These are phyloP conservation scores for Amaranthus hypochondriacus DNA, from an alignment of 148 eudicot species.

Conservation along the genomic window DNA sequence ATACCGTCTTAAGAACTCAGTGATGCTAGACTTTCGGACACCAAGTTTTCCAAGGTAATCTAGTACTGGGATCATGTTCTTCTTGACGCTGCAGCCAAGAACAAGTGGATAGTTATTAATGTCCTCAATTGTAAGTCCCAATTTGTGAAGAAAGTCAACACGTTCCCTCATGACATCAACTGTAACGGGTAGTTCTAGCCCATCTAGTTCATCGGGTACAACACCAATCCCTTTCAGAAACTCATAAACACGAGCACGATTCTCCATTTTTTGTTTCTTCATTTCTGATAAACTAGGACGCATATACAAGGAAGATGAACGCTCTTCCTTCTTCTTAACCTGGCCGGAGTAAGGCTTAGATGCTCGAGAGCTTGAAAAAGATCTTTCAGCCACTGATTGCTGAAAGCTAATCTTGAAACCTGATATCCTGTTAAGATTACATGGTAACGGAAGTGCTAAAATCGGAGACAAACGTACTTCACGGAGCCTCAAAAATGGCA, in stretches of 20 bases:
- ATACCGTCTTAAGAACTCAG: constrained; percentile 73
- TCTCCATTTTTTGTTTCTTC: constrained; percentile 70
- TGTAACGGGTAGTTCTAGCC: constrained; percentile 90
- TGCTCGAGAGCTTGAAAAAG: constrained; percentile 30
- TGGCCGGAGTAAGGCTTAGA: constrained; percentile 34
- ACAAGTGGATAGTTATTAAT: constrained; percentile 94
- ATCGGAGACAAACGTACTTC: constrained; percentile 30
- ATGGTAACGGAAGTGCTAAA: constrained; percentile 30
- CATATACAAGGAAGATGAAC: constrained; percentile 60
- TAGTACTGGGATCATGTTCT: constrained; percentile 94
- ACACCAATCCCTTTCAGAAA: constrained; percentile 73
- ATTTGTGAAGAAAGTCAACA: constrained; percentile 75
- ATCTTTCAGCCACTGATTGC: constrained; percentile 47
- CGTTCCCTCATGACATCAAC: constrained; percentile 96
- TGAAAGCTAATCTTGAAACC: constrained; percentile 42
- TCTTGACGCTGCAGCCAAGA: constrained; percentile 98
- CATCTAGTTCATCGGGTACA: constrained; percentile 89
- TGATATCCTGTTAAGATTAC: constrained; percentile 31
- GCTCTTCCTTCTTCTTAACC: constrained; percentile 28
- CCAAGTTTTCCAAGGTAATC: constrained; percentile 98
- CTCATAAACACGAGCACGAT: constrained; percentile 81
- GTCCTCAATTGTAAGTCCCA: constrained; percentile 86
- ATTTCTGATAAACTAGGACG: constrained; percentile 81
- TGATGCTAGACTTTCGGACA: constrained; percentile 66
- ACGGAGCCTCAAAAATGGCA: constrained; percentile 40